Percentiles rank a stretch among this genome's conserved stretches.
These are phyloP conservation scores for Neolentinus lepideus DNA, from an alignment of 1,284 basidiomycete species.

Conservation along the genomic window DNA sequence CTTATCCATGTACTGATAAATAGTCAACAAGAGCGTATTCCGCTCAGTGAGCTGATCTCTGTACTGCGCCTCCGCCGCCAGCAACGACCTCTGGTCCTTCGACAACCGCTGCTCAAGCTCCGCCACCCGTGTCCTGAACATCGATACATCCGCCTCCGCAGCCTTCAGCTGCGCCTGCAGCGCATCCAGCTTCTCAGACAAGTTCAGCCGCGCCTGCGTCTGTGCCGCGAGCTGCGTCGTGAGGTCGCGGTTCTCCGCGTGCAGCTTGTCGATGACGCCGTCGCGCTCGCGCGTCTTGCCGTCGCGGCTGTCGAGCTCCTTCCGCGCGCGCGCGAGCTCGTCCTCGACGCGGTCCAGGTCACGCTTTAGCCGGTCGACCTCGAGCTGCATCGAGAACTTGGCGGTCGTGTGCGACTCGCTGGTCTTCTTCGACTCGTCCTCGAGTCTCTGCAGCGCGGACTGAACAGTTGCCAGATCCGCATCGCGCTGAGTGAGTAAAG, in stretches of 20 bases:
- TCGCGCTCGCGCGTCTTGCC: conserved; percentile 62
- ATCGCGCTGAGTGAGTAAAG: conserved; percentile 59
- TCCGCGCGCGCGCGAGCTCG: conserved; percentile 68
- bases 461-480: conserved; percentile 74
- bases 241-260: conserved; percentile 75
- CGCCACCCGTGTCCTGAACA: conserved; percentile 50
- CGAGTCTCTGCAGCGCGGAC: conserved; percentile 55
- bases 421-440: conserved; percentile 62
- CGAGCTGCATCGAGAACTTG: conserved; percentile 83
- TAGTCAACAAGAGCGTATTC: conserved; percentile 85
- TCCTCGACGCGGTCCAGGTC: conserved; percentile 80
- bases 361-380: conserved; percentile 82
- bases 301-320: conserved; percentile 69
- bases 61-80: conserved; percentile 73
- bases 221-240: conserved; percentile 72
- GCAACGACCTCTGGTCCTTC: conserved; percentile 75
- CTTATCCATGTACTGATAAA: conserved; percentile 94
- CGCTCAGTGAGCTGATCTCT: conserved; percentile 89
- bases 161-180: conserved; percentile 53
- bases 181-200: conserved; percentile 82
- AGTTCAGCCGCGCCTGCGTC: conserved; percentile 76
- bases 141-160: conserved; percentile 58
- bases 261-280: conserved; percentile 60
- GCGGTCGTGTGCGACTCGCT: conserved; percentile 82
- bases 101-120: conserved; percentile 79